Base-by-base conservation (phyloP, 2,329 filamentous ascomycete species). In the Aureobasidium subglaciale region DNA sequence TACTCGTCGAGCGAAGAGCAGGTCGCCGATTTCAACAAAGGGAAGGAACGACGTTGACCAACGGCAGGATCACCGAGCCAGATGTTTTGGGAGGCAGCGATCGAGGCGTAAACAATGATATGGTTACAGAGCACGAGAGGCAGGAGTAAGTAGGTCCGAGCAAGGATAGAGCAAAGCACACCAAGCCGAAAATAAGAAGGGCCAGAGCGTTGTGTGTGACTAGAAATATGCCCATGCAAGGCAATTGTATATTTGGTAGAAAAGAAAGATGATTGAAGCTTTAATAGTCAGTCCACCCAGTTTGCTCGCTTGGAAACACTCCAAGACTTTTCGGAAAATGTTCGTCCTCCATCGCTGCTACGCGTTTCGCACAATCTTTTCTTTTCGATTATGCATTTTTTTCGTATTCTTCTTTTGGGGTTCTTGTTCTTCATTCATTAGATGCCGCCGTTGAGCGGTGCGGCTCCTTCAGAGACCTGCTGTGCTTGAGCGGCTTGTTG, bases 361-460 rank as follows among this genome's bases (percentile, higher is more conserved):
- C n/a, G n/a, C 29, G 13, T 8, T 32, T 13, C 18, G 42, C 42
- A 46, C 29, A 46, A 46, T 49, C 22, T 25, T 32, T 46, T 30
- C 32, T 37, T 29, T 38, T 37, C 24, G 24, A 50, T 50, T 38
- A 29, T 48, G 43, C 43, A 15, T 18, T 29, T 37, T 37, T 50
- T 38, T 22, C 2, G 3, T 35, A 8, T 37, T 38, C 38, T 34
- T 35, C 15, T 18, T 38, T 35, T 37, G 20, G 10, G 3, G 9
- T 27, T 50, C 29, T 38, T 38, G 16, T 27, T n/a, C n/a, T n/a
- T 50, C 32, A 27, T 38, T 52, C 46, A 41, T 52, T 52, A 52
- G 13, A 52, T 41, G 35, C 35, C 48, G 18, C 48, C 48, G 9
- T 41, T 40, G 22, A 41, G 48, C 2, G 88, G 79, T 3, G 87